Base-by-base conservation (phyloP, 2,329 filamentous ascomycete genomes). In the Aspergillus spinulosporus region DNA sequence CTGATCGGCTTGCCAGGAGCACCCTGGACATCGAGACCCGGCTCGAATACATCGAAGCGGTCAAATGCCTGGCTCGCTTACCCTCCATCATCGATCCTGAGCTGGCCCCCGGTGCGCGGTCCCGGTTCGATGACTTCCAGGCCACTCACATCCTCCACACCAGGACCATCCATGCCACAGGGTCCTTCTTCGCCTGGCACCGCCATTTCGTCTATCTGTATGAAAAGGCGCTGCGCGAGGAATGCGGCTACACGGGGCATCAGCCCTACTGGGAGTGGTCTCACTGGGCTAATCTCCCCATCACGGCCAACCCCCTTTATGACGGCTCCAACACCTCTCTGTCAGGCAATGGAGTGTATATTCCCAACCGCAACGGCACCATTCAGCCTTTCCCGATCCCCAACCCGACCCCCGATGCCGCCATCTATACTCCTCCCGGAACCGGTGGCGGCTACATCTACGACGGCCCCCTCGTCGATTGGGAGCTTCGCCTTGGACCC, bases 211-310 rank as follows among this genome's bases (percentile, higher is more conserved):
- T 39, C 36, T 39, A n/a, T 3, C 36, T 39, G 36, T 39, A n/a
- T 12, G 36, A 39, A n/a, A 39, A 12, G 9, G 36, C 36, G 5
- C 8, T 39, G 9, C 36, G 36, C 36, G 36, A 39, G 11, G 36
- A 39, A n/a, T 39, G 36, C 36, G 36, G 36, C 11, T 39, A 39
- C 36, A 39, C 8, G 9, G 36, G 36, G 14, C 21, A 47, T n/a
- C 45, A 47, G 45, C 45, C 45, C 7, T 47, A 47, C 45, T 47
- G 45, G 45, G 45, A 47, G 6, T 47, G 45, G 45, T 36, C 45
- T 6, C 45, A 36, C 6, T 47, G 45, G 45, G 45, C 45, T 6
- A 26, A 34, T 9, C 28, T 32, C 4, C 45, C 45, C 3, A 14
- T n/a, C 9, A 9, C 12, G 1, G 29, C 29, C 8, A 47, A 47